Conservation (phyloP, 352 stramenopile species). For the Ophiocytium majus region DNA sequence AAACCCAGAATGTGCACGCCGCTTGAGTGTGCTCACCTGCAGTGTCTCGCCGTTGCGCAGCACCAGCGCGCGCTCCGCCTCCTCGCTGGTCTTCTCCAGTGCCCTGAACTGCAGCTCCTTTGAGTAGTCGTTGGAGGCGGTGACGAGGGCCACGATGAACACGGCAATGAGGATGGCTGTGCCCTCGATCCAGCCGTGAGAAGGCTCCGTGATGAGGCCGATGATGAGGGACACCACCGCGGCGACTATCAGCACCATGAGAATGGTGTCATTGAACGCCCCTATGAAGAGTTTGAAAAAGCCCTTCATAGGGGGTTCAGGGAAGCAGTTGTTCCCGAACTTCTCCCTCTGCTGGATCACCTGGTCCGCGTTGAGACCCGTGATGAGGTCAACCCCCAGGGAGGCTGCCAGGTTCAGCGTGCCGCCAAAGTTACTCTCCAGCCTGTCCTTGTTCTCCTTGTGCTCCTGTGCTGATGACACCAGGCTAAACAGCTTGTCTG, state of each 20-base stretch:
- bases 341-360: slow-evolving; percentile 24
- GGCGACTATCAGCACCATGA: slow-evolving; percentile 78
- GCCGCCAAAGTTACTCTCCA: slow-evolving; percentile 37
- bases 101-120: slow-evolving; percentile 82
- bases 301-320: slow-evolving; percentile 55
- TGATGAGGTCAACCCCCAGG: slow-evolving; percentile 28
- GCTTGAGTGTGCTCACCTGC: slow-evolving; percentile 28
- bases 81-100: slow-evolving; percentile 64
- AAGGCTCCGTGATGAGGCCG: slow-evolving; percentile 56
- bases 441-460: slow-evolving; percentile 43
- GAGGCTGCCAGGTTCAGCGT: slow-evolving; percentile 24
- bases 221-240: slow-evolving; percentile 75
- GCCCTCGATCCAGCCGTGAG: slow-evolving; percentile 75
- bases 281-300: slow-evolving; percentile 72
- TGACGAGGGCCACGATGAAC: slow-evolving; percentile 77
- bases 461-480: slow-evolving; percentile 39
- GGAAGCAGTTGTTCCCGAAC: slow-evolving; percentile 59
- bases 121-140: slow-evolving; percentile 80
- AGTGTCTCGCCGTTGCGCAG: slow-evolving; percentile 30
- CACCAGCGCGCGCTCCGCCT: slow-evolving; percentile 51
- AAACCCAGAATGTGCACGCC: too few species aligned
- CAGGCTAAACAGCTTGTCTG: slow-evolving; percentile 33
- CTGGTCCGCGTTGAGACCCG: slow-evolving; percentile 23
- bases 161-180: slow-evolving; percentile 80
- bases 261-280: slow-evolving; percentile 81